Conservation (phyloP, 495 filamentous ascomycete genomes). For the Xylaria cubensis region DNA sequence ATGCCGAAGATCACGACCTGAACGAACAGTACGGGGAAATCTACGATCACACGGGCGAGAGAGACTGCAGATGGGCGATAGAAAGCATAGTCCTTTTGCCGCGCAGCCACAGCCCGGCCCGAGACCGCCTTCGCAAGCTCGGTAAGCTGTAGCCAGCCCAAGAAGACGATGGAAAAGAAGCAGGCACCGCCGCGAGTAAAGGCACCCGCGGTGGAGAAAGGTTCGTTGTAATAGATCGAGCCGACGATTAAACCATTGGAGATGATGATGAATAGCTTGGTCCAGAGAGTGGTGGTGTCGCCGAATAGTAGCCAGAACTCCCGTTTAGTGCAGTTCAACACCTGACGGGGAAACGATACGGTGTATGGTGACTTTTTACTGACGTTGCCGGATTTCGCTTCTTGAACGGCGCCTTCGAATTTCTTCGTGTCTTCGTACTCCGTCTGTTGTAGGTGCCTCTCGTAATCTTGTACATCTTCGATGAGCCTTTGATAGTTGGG, state of each 20-base stretch:
- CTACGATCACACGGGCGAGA: constrained; percentile 70
- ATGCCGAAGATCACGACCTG: constrained; percentile 70
- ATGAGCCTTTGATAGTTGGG: constrained; percentile 55
- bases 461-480: constrained; percentile 57
- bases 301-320: constrained; percentile 80
- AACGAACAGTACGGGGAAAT: constrained; percentile 69
- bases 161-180: constrained; percentile 76
- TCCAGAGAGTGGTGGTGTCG: constrained; percentile 74
- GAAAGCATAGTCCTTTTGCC: constrained; percentile 69
- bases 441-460: constrained; percentile 48
- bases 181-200: constrained; percentile 72
- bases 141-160: constrained; percentile 77
- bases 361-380: constrained; percentile 74
- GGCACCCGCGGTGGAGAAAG: constrained; percentile 67
- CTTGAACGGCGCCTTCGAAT: constrained; percentile 72
- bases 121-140: constrained; percentile 70
- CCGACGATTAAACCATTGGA: constrained; percentile 77
- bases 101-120: constrained; percentile 35
- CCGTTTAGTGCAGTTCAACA: constrained; percentile 71
- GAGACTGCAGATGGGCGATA: constrained; percentile 76
- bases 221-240: constrained; percentile 73
- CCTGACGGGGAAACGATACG: constrained; percentile 71
- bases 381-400: constrained; percentile 71
- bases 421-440: constrained; percentile 68
- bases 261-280: constrained; percentile 79